Conservation (phyloP, 441 rosid species). For the Manihot esculenta region DNA sequence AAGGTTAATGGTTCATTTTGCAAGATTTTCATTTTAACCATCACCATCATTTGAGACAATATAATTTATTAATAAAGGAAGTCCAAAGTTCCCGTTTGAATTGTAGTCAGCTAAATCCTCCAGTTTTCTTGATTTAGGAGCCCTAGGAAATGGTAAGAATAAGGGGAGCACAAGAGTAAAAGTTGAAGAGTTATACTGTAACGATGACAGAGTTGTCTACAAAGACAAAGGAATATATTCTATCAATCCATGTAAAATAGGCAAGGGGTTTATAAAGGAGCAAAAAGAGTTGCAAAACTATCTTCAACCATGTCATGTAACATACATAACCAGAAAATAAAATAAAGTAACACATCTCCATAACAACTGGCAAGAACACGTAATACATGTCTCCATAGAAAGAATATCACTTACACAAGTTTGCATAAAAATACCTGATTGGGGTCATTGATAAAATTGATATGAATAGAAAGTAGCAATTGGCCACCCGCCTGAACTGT, state of each 20-base stretch:
- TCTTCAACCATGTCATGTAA: background rate
- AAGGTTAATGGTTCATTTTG: too few relatives aligned
- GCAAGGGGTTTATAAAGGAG: background rate
- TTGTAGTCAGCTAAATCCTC: background rate
- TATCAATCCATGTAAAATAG: background rate
- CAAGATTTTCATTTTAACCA: too few relatives aligned
- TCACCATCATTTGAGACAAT: background rate
- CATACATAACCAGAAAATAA: background rate
- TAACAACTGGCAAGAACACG: background rate
- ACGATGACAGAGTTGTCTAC: background rate
- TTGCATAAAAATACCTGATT: slow-evolving; percentile 59
- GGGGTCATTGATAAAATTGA: slow-evolving; percentile 93
- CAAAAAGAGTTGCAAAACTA: background rate
- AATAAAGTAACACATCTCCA: background rate
- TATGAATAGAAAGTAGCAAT: slow-evolving; percentile 87
- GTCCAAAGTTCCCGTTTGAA: background rate
- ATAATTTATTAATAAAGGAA: background rate
- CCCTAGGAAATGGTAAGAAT: background rate
- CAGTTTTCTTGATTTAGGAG: background rate
- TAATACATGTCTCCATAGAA: background rate
- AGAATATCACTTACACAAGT: slow-evolving; percentile 6
- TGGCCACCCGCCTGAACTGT: slow-evolving; percentile 99
- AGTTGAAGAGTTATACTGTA: background rate
- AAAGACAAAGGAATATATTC: background rate
- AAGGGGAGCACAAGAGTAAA: background rate